Evolutionary conservation across 768 basidiomycete genomes (phyloP).

Genomic region (Pleurotus eryngii): DNA sequence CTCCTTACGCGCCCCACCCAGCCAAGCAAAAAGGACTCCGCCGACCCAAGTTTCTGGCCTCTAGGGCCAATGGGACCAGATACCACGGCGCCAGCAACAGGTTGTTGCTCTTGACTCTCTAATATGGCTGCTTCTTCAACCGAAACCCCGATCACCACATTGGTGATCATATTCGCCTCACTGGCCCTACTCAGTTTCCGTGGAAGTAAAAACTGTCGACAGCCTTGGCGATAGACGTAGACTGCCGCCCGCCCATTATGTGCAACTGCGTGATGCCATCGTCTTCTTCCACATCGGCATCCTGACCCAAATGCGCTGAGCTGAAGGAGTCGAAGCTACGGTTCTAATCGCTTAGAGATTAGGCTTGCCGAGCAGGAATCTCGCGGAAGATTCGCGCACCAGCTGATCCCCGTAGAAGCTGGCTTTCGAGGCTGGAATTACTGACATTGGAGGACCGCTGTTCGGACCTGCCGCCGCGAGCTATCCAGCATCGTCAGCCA

Average conservation of each 20-base stretch:
- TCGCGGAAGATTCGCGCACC: not conserved
- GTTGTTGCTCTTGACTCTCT: not conserved
- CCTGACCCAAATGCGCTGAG: constrained; percentile 1
- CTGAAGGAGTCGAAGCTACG: not conserved
- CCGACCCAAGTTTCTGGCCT: constrained; percentile 1
- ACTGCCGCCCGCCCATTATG: not conserved
- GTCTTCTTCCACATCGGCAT: constrained; percentile 1
- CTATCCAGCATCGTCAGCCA: not conserved
- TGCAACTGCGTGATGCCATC: constrained; percentile 1
- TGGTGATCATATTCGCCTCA: not conserved
- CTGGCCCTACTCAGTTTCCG: constrained; percentile 5
- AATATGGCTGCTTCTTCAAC: constrained; percentile 4
- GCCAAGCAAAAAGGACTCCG: not conserved
- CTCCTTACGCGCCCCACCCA: constrained; percentile 6
- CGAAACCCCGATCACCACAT: constrained; percentile 9
- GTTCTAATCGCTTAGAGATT: not conserved
- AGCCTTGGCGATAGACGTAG: constrained; percentile 3
- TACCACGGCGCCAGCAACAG: not conserved
- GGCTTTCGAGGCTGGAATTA: constrained; percentile 1
- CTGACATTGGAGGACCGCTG: constrained; percentile 1
- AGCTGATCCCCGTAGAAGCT: constrained; percentile 4
- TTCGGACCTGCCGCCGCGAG: constrained; percentile 1
- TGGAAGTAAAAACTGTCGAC: constrained; percentile 6
- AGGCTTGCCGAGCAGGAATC: not conserved
- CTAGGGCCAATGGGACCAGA: not conserved